Evolutionary conservation across 2,329 filamentous ascomycete species (phyloP), one percentile per base, ranked within the genome.

Genomic region (Penicillium palitans): DNA sequence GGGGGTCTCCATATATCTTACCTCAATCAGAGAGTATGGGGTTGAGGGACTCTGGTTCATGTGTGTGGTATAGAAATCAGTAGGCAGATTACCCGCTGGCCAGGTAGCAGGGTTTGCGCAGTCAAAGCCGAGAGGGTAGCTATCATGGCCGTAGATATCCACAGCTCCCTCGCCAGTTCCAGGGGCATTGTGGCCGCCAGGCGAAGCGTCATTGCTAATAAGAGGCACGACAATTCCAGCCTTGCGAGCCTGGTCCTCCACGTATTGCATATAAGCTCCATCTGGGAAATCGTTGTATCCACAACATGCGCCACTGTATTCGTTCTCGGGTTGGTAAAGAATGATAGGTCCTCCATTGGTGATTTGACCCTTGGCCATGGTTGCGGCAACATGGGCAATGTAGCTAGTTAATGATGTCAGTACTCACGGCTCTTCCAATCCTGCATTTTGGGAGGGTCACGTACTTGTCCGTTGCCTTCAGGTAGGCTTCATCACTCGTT

Each of bases 261-360:
- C 85, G 62, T 88, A 87, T 55, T 85, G 80, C 73, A 93, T 85
- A 70, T 93, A 95, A 0, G 81, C 78, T 0, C 81, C 79, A 66
- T 91, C 86, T 0, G 88, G 88, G 63, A 88, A 90, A 2, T 74
- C 71, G n/a, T 82, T 76, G 12, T 52, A 42, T 2, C 76, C 76
- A 4, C 74, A 75, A 17, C 76, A 74, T 1, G 79, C 80, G 19
- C 78, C 74, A 1, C 83, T 86, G 69, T 93, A 93, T 71, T 95
- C 91, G 61, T 95, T 96, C 71, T 96, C 91, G 0, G 89, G 87
- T 71, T 96, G 91, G 42, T 89, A 82, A 1, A 93, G 76, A 59
- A 96, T 90, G 8, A 96, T 82, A 0, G 90, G 90, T 0, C 91
- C 91, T 0, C 89, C 90, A 52, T 93, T 90, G 1, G 90, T 93